Base-by-base conservation (phyloP, 176 grass and related monocot species). In the Cenchrus americanus region DNA sequence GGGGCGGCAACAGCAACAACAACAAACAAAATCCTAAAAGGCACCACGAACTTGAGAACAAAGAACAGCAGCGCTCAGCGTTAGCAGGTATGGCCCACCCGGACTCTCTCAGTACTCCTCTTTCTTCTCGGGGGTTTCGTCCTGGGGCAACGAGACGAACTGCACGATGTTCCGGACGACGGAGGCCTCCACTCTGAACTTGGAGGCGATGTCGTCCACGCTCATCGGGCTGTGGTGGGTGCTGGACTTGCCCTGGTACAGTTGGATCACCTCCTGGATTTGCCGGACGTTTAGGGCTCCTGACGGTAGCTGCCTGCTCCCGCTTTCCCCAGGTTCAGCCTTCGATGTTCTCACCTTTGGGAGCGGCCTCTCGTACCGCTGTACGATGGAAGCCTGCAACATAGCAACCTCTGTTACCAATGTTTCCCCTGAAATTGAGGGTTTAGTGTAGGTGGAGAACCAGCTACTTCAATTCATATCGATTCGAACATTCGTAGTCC, bases 301-400 rank as follows among this genome's bases (percentile, higher is more conserved):
- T 65, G 85, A 80, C 47, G 87, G 85, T 51, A 88, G 65, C 81
- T 87, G 85, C 37, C 88, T 90, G 48, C 84, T 43, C 40, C 77
- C 84, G 24, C 74, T 63, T 71, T 49, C 55, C 42, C 85, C 69
- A 4, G 82, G 74, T 70, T 90, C 82, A 40, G 53, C 3, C 79
- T 64, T 80, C 19, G 93, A 90, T 62, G 75, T 84, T 75, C 85
- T 84, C 51, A 92, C 90, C 78, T 92, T 92, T 78, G 93, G 93
- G 69, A 94, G 85, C 0, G 93, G 84, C 46, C 89, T 89, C 14
- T 80, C 80, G 37, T 90, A 90, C 54, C 1, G 65, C 54, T 87
- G 69, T 69, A 90, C 87, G 10, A 94, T 37, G 10, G 62, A 79
- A 81, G 93, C 93, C 93, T 94, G 75, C 43, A 80, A 70, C 17